Conservation (phyloP, 768 basidiomycete genomes). For the Collybia mongolica region DNA sequence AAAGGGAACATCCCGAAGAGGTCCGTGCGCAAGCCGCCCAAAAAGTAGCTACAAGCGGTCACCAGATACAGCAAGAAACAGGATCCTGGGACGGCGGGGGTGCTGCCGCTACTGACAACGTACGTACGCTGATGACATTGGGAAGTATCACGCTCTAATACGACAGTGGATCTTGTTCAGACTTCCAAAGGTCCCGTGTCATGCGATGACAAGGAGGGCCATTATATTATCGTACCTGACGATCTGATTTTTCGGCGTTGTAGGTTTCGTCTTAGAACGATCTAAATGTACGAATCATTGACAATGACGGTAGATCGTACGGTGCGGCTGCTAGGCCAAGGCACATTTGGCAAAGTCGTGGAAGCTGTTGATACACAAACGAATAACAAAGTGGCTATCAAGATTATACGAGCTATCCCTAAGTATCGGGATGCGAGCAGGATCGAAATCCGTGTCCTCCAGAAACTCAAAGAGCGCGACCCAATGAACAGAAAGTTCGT, state of each 20-base stretch:
- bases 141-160: constrained; percentile 23
- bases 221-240: constrained; percentile 93
- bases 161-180: constrained; percentile 33
- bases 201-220: constrained; percentile 98
- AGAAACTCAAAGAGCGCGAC: constrained; percentile 88
- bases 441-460: constrained; percentile 94
- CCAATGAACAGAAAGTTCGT: constrained; percentile 86
- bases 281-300: constrained; percentile 14
- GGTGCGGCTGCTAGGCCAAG: constrained; percentile 88
- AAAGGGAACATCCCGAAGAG: constrained; percentile 75
- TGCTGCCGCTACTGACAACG: constrained; percentile 65
- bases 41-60: constrained; percentile 53
- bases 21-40: constrained; percentile 65
- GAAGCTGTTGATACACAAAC: constrained; percentile 83
- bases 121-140: constrained; percentile 34
- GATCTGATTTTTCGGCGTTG: constrained; percentile 87
- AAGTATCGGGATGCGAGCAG: constrained; percentile 99
- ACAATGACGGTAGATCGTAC: constrained; percentile 71
- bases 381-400: constrained; percentile 86
- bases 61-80: constrained; percentile 48
- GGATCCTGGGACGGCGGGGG: constrained; percentile 71
- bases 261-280: constrained; percentile 34
- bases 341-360: constrained; percentile 98
- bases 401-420: constrained; percentile 97
- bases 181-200: constrained; percentile 64